Evolutionary conservation across 768 basidiomycete genomes (phyloP).

Genomic region (Mycena albidolilacea): DNA sequence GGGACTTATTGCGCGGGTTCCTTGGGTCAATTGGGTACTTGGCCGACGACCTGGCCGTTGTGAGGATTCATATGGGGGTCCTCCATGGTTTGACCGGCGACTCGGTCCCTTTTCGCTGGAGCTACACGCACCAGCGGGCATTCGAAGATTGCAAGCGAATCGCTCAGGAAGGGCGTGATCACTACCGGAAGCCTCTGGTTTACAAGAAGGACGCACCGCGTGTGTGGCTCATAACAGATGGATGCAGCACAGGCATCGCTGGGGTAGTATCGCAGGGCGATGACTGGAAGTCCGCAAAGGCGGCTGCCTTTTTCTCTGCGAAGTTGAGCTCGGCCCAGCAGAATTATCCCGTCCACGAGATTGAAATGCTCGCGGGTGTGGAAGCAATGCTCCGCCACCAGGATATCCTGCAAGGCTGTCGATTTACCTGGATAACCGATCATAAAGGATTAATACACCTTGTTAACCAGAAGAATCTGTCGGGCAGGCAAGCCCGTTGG

Average conservation of each 20-base stretch:
- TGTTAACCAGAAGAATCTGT: too few species aligned
- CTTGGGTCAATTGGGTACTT: too few species aligned
- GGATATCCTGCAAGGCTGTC: neutral
- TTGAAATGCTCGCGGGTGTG: too few species aligned
- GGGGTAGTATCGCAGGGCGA: slow-evolving; percentile 19
- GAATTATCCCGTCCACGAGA: too few species aligned
- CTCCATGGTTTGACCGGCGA: too few species aligned
- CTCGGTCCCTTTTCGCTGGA: too few species aligned
- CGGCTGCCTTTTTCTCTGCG: neutral
- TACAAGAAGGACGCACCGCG: neutral
- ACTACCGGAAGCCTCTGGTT: slow-evolving; percentile 41
- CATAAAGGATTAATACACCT: slow-evolving; percentile 1
- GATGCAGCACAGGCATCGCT: slow-evolving; percentile 12
- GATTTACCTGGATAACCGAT: slow-evolving; percentile 3
- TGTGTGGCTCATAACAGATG: slow-evolving; percentile 16
- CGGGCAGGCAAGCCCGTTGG: slow-evolving; percentile 2
- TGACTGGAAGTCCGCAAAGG: slow-evolving; percentile 15
- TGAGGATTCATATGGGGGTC: too few species aligned
- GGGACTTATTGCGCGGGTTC: too few species aligned
- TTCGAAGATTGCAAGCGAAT: slow-evolving; percentile 51
- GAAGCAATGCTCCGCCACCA: too few species aligned
- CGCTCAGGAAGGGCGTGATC: slow-evolving; percentile 37
- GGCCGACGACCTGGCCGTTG: too few species aligned
- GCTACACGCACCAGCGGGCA: slow-evolving; percentile 28
- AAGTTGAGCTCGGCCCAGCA: too few species aligned